phyloP scores from a whole-genome alignment of 192 early-diverging fungal genomes.

The Mortierella antarctica region DNA sequence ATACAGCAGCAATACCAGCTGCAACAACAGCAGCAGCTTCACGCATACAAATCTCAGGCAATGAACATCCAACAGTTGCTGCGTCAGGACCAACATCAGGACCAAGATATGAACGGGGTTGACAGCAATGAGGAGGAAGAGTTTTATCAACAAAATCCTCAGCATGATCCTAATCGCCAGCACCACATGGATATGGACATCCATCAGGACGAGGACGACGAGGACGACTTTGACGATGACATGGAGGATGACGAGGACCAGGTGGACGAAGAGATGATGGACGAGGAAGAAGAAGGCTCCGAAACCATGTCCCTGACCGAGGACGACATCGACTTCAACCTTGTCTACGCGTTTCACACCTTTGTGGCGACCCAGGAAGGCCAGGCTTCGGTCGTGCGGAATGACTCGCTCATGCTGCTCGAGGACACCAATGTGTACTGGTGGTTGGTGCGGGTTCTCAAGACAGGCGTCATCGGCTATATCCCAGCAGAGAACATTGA shows the following conservation, averaged over 20 bases:
- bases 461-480: constrained; percentile 80
- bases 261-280: constrained; percentile 43
- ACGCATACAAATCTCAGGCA: constrained; percentile 47
- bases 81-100: constrained; percentile 20
- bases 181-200: constrained; percentile 24
- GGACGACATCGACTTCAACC: constrained; percentile 76
- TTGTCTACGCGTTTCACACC: constrained; percentile 88
- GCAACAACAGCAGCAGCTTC: constrained; percentile 42
- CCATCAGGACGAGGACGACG: constrained; percentile 18
- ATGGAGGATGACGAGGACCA: constrained; percentile 28
- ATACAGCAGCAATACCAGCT: constrained; percentile 44
- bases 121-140: constrained; percentile 47
- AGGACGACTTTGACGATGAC: constrained; percentile 35
- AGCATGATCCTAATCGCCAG: constrained; percentile 34
- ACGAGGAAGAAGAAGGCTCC: constrained; percentile 57
- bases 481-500: constrained; percentile 92
- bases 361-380: constrained; percentile 91
- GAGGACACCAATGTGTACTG: constrained; percentile 92
- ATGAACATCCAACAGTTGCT: constrained; percentile 53
- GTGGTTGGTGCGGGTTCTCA: constrained; percentile 79
- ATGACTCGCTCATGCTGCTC: constrained; percentile 79
- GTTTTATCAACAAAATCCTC: constrained; percentile 35
- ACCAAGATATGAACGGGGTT: constrained; percentile 29
- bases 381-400: constrained; percentile 83
- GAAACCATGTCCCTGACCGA: constrained; percentile 61